These are phyloP conservation scores for Apiospora malaysiana DNA, from an alignment of 2,329 filamentous ascomycete genomes.

Conservation along the genomic window DNA sequence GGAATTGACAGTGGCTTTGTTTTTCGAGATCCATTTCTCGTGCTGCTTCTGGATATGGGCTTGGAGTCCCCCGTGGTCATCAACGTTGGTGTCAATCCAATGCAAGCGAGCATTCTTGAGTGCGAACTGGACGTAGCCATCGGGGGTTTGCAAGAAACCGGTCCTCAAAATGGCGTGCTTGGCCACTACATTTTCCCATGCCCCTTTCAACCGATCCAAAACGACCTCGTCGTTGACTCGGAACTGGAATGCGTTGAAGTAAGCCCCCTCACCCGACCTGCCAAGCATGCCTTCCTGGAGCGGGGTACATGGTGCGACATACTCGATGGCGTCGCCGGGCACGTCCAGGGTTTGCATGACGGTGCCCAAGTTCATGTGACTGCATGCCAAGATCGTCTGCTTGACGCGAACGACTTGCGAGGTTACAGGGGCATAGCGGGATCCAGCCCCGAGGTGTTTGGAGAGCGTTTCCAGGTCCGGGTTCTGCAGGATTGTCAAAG, in stretches of 20 bases:
- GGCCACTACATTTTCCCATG: slow-evolving; percentile 62
- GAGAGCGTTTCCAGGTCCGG: slow-evolving; percentile 56
- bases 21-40: slow-evolving; percentile 59
- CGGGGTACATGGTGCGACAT: slow-evolving; percentile 81
- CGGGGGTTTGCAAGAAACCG: slow-evolving; percentile 72
- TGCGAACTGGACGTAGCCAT: slow-evolving; percentile 79
- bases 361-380: slow-evolving; percentile 62
- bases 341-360: slow-evolving; percentile 61
- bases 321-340: slow-evolving; percentile 64
- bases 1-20: slow-evolving; percentile 51
- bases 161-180: slow-evolving; percentile 72
- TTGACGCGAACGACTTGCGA: slow-evolving; percentile 52
- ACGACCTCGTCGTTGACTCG: slow-evolving; percentile 53
- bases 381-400: slow-evolving; percentile 68
- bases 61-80: slow-evolving; percentile 39
- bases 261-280: slow-evolving; percentile 64
- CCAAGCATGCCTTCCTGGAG: slow-evolving; percentile 88
- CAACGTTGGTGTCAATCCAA: slow-evolving; percentile 49
- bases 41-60: slow-evolving; percentile 43
- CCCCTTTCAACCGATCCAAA: slow-evolving; percentile 52
- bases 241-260: slow-evolving; percentile 80
- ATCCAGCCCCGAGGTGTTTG: slow-evolving; percentile 38
- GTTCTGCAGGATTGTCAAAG: slow-evolving; percentile 72
- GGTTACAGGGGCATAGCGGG: slow-evolving; percentile 23
- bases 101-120: slow-evolving; percentile 48